Conservation (phyloP, 2,329 filamentous ascomycete genomes). For the Fusarium sambucinum region DNA sequence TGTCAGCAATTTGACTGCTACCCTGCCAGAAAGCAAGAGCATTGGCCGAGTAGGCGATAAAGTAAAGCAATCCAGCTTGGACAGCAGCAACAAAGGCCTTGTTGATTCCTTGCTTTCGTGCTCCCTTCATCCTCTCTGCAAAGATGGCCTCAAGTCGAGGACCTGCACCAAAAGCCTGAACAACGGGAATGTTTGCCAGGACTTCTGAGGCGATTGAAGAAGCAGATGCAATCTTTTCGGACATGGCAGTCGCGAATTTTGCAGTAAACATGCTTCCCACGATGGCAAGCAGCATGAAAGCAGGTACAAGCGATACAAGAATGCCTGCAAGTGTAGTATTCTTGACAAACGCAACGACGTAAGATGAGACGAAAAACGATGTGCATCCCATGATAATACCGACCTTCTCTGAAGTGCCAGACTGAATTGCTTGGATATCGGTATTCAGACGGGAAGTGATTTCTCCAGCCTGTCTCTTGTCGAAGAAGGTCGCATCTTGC, state of each 20-base stretch:
- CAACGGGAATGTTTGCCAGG: slow-evolving; percentile 69
- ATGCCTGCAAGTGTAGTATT: slow-evolving; percentile 72
- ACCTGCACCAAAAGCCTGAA: slow-evolving; percentile 73
- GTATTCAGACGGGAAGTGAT: slow-evolving; percentile 72
- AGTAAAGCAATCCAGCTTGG: slow-evolving; percentile 73
- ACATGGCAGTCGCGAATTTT: slow-evolving; percentile 64
- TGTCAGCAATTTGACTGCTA: slow-evolving; percentile 62
- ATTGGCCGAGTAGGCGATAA: slow-evolving; percentile 75
- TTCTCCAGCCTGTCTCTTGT: slow-evolving; percentile 71
- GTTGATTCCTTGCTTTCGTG: slow-evolving; percentile 65
- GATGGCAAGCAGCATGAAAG: slow-evolving; percentile 70
- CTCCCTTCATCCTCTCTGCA: slow-evolving; percentile 61
- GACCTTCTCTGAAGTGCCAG: slow-evolving; percentile 77
- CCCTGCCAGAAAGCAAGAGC: slow-evolving; percentile 77
- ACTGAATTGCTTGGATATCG: slow-evolving; percentile 75
- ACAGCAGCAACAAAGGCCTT: slow-evolving; percentile 69
- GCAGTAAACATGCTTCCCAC: slow-evolving; percentile 66
- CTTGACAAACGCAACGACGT: slow-evolving; percentile 75
- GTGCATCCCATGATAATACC: slow-evolving; percentile 71
- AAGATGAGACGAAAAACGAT: slow-evolving; percentile 76
- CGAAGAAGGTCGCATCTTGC: slow-evolving; percentile 74
- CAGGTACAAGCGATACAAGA: slow-evolving; percentile 71
- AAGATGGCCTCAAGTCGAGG: slow-evolving; percentile 71
- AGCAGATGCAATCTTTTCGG: slow-evolving; percentile 66
- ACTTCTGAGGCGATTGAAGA: slow-evolving; percentile 73